Conservation (phyloP, 2,329 filamentous ascomycete species). For the Neonectria neomacrospora region DNA sequence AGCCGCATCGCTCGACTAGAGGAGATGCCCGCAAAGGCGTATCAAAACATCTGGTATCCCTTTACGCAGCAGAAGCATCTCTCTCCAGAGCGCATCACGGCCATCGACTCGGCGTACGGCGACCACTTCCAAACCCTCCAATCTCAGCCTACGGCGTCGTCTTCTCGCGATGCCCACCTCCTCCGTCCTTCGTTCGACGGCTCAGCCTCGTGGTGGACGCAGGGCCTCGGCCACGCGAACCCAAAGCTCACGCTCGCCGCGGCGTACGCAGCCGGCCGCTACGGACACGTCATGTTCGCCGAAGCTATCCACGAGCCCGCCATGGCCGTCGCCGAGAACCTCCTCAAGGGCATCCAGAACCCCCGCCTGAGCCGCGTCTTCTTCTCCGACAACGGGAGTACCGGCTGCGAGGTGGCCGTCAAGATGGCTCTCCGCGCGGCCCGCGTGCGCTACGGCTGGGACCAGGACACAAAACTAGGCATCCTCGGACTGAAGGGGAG, state of each 20-base stretch:
- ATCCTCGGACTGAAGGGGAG: conserved; percentile 81
- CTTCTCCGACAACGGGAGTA: conserved; percentile 86
- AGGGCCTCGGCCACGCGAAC: conserved; percentile 85
- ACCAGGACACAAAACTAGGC: conserved; percentile 66
- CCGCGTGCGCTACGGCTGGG: conserved; percentile 73
- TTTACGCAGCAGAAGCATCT: conserved; percentile 83
- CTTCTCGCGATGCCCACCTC: conserved; percentile 11
- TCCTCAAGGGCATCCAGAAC: conserved; percentile 71
- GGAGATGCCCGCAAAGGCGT: conserved; percentile 69
- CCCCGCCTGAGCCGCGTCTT: conserved; percentile 77
- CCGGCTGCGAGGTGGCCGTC: conserved; percentile 83
- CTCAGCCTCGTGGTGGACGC: conserved; percentile 92
- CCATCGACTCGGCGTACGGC: conserved; percentile 83
- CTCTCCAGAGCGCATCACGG: conserved; percentile 70
- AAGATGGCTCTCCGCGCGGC: conserved; percentile 85
- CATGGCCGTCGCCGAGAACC: conserved; percentile 71
- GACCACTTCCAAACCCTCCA: conserved; percentile 77
- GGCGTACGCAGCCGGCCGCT: conserved; percentile 83
- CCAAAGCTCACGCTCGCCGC: conserved; percentile 77
- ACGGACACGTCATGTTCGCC: conserved; percentile 91
- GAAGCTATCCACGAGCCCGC: conserved; percentile 83
- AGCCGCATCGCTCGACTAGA: conserved; percentile 68
- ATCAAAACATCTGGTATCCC: conserved; percentile 81
- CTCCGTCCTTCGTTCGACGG: conserved; percentile 76
- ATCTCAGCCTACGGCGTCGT: conserved; percentile 1